Percentiles rank a stretch among this genome's conserved stretches.
Evolutionary conservation across 805 yeast genomes (phyloP).

Genomic region (Nakazawaea ishiwadae): DNA sequence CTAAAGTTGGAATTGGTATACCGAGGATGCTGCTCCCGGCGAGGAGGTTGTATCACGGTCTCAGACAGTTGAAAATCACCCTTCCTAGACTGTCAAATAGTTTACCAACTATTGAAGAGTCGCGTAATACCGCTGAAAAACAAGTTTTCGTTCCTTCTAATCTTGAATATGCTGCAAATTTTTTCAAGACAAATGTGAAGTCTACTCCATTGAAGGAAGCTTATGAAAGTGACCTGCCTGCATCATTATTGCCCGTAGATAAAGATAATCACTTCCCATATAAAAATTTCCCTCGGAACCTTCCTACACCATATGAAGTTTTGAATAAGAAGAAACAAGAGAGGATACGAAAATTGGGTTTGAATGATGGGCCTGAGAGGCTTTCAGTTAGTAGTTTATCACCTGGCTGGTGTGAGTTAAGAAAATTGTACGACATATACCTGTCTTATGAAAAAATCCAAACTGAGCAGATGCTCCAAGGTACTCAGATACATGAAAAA

Average conservation of each 20-base stretch:
- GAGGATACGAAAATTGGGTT: conserved; percentile 10
- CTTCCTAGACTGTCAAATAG: neutral
- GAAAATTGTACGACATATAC: conserved; percentile 47
- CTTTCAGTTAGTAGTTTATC: conserved; percentile 58
- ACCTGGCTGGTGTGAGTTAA: conserved; percentile 68
- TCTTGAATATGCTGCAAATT: neutral
- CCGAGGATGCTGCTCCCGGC: neutral
- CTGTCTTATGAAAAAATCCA: conserved; percentile 27
- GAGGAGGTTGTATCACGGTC: neutral
- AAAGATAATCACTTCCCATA: conserved; percentile 16
- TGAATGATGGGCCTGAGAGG: conserved; percentile 23
- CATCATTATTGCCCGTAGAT: neutral
- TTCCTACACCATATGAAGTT: conserved; percentile 19
- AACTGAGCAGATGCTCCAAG: conserved; percentile 40
- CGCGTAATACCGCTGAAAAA: no score
- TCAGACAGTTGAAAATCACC: neutral
- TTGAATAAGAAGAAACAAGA: conserved; percentile 12
- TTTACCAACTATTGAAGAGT: no score
- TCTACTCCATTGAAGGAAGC: no score
- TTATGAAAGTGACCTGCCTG: no score
- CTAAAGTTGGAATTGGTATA: neutral
- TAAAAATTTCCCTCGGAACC: conserved; percentile 13
- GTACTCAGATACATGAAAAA: conserved; percentile 40
- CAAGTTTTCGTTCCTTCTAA: neutral
- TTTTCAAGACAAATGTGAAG: no score